A percentile compares a stretch with the other conserved stretches of the same genome.
Evolutionary conservation across 2,329 filamentous ascomycete genomes (phyloP).

Genomic region (Fusarium miscanthi): DNA sequence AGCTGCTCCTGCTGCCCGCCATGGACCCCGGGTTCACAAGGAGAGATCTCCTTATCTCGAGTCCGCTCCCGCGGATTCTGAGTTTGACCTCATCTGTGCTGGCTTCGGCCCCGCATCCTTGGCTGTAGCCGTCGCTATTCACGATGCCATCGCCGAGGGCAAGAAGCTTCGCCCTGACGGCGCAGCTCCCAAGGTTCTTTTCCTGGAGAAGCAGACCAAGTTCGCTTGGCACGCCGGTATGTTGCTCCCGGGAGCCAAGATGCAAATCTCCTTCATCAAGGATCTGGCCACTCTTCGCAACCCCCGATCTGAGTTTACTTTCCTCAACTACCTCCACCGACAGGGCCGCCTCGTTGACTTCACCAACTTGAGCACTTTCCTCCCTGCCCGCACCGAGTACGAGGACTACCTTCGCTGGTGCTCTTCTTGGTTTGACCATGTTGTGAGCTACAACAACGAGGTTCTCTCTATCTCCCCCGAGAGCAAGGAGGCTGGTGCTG

Average conservation of each 20-base stretch:
- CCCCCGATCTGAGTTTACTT: constrained; percentile 91
- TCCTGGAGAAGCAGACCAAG: constrained; percentile 83
- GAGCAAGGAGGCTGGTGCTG: constrained; percentile 58
- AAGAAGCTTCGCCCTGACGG: constrained; percentile 54
- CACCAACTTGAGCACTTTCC: constrained; percentile 88
- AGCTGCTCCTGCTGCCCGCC: constrained; percentile 30
- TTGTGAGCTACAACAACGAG: constrained; percentile 81
- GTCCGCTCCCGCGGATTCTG: constrained; percentile 60
- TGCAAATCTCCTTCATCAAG: constrained; percentile 99
- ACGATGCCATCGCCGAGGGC: constrained; percentile 76
- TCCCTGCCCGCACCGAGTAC: constrained; percentile 87
- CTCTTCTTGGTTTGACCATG: constrained; percentile 78
- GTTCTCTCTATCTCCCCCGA: constrained; percentile 77
- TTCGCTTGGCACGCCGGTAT: constrained; percentile 97
- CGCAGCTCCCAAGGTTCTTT: constrained; percentile 76
- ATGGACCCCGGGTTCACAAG: constrained; percentile 39
- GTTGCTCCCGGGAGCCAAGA: constrained; percentile 91
- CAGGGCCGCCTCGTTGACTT: constrained; percentile 88
- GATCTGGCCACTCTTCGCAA: constrained; percentile 91
- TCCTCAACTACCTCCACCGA: constrained; percentile 90
- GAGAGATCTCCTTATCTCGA: constrained; percentile 41
- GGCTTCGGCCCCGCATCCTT: constrained; percentile 94
- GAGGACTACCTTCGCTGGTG: constrained; percentile 98
- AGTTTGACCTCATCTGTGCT: constrained; percentile 88
- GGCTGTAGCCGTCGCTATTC: constrained; percentile 87